Evolutionary conservation across 2,329 filamentous ascomycete species (phyloP).

Genomic region (Neofusicoccum sp.): DNA sequence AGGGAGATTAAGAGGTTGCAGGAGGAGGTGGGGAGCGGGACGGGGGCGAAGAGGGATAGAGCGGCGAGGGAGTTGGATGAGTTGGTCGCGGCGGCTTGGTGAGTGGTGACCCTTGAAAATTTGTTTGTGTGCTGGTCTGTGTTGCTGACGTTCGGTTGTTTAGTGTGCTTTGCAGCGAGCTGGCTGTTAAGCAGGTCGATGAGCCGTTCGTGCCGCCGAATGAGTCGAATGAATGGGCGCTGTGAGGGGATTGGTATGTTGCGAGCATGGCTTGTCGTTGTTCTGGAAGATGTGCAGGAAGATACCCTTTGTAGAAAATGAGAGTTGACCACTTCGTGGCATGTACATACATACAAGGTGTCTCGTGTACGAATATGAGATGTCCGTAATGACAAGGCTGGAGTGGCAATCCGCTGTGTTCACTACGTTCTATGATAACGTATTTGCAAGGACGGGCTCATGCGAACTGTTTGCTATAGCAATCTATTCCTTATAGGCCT

Average conservation of each 20-base stretch:
- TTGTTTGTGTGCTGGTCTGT: slow-evolving; percentile 27
- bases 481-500: no score
- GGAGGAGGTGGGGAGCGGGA: slow-evolving; percentile 76
- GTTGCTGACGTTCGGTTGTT: background rate
- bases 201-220: slow-evolving; percentile 80
- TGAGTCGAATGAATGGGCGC: slow-evolving; percentile 80
- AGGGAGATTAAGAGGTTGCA: slow-evolving; percentile 85
- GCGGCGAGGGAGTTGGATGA: slow-evolving; percentile 88
- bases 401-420: no score
- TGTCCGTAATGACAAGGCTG: no score
- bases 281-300: background rate
- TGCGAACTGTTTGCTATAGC: no score
- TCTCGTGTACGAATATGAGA: no score
- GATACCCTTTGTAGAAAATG: slow-evolving; percentile 16
- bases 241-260: slow-evolving; percentile 35
- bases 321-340: no score
- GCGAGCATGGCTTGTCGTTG: background rate
- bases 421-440: no score
- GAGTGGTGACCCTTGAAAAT: slow-evolving; percentile 37
- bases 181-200: slow-evolving; percentile 91
- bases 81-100: slow-evolving; percentile 90
- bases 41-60: slow-evolving; percentile 64
- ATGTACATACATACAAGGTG: no score
- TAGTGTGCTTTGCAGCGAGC: slow-evolving; percentile 90
- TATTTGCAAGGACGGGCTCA: no score